Evolutionary conservation across 768 basidiomycete genomes (phyloP), one percentile per base, ranked within the genome.

Genomic region (Auricularia sp.): DNA sequence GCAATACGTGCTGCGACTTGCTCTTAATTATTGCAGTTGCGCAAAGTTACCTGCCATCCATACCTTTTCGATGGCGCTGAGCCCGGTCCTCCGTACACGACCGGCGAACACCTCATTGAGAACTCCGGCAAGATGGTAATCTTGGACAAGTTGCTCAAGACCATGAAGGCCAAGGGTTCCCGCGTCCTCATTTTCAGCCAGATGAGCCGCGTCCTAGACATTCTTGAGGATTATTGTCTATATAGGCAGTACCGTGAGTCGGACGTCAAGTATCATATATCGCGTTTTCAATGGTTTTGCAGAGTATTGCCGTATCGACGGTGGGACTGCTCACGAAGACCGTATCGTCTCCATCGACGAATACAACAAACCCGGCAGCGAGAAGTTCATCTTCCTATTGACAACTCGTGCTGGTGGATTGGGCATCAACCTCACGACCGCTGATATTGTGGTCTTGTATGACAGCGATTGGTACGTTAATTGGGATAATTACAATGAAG

Each of bases 151-250:
- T 80, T 99, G 0, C 84, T 98, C 21, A 79, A 80, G 64, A 85
- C 82, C 39, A 89, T 98, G 91, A 93, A 91, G 71, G 86, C 77
- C 29, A 94, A 94, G 73, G 95, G 93, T n/a, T 96, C 93, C 2
- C 85, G 96, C 7, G 91, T 94, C 3, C 84, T 98, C 68, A 97
- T 99, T 66, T 99, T 99, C 79, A 96, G 93, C 70, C 97, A 98
- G 75, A 98, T 99, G 97, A 95, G 92, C 76, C 88, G 97, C n/a
- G 91, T 98, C 65, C 81, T 98, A 61, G 97, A 99, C 74, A 98
- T 99, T 65, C 75, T 99, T 56, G 96, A 98, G 73, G 96, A 98
- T 72, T 98, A 95, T 74, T 98, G 94, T 74, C 78, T 96, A 66
- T 99, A 98, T 79, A 80, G 95, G 58, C 77, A 77, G 64, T 95